These are phyloP conservation scores for Medicago ruthenica DNA, from an alignment of 306 rosid species.

Conservation along the genomic window DNA sequence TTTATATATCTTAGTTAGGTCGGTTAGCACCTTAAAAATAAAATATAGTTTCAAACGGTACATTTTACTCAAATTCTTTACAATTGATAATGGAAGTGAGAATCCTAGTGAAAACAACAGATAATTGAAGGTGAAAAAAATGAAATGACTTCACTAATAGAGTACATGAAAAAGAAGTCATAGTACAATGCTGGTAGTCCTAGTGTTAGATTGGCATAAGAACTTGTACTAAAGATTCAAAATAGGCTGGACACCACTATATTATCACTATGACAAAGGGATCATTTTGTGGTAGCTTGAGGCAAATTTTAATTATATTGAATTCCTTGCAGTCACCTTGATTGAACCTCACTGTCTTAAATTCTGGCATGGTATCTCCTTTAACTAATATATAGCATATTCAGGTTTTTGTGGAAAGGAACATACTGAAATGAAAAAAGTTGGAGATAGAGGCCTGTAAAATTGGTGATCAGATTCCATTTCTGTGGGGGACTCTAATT, in stretches of 20 bases:
- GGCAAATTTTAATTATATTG: slow-evolving; percentile 36
- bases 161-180: slow-evolving; percentile 1
- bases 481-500: slow-evolving; percentile 43
- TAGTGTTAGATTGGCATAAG: slow-evolving; percentile 40
- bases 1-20: slow-evolving; percentile 44
- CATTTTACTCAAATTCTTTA: slow-evolving; percentile 21
- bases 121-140: neutral
- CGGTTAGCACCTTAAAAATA: slow-evolving; percentile 42
- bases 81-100: slow-evolving; percentile 39
- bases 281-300: slow-evolving; percentile 32
- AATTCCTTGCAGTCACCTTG: slow-evolving; percentile 44
- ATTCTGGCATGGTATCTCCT: slow-evolving; percentile 57
- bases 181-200: slow-evolving; percentile 39
- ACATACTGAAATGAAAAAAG: slow-evolving; percentile 28
- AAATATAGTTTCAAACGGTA: slow-evolving; percentile 33
- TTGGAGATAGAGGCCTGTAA: slow-evolving; percentile 44
- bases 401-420: slow-evolving; percentile 47
- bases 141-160: slow-evolving; percentile 35
- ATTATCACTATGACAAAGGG: slow-evolving; percentile 19
- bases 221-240: slow-evolving; percentile 40
- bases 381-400: slow-evolving; percentile 57
- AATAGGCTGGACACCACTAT: slow-evolving; percentile 49
- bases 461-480: slow-evolving; percentile 47
- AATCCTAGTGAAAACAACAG: slow-evolving; percentile 29
- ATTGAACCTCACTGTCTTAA: slow-evolving; percentile 52